Base-by-base conservation (phyloP, 257 asterid genomes). In the Catharanthus roseus region DNA sequence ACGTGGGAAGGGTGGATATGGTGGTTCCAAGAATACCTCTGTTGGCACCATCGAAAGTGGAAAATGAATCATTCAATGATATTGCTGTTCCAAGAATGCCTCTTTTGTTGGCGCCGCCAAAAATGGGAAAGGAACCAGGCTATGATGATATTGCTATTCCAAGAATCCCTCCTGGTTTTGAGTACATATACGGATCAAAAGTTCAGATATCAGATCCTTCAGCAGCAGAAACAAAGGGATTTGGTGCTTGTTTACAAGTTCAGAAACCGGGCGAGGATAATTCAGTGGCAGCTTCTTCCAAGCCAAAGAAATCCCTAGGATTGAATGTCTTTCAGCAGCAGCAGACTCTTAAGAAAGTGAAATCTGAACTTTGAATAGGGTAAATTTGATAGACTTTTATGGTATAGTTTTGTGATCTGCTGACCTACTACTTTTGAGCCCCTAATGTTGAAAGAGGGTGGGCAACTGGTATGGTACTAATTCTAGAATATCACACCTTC, bases 161-260 rank as follows among this genome's bases (percentile, higher is more conserved):
- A n/a, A n/a, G n/a, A n/a, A n/a, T n/a, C n/a, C 86, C 83, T 65
- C 85, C 82, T 31, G 85, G 88, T 62, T 79, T 74, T 31, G 81
- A 72, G 13, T 41, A 56, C 8, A 65, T 11, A 15, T 23, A n/a
- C 33, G 5, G 33, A 33, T 24, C 4, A 31, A 58, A 41, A 61
- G 58, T 28, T 53, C 53, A 36, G 38, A 21, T 6, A 91, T 65
- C 57, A 78, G 28, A 67, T 51, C 5, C 72, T 77, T 41, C 38
- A 28, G 2, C 65, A 12, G 69, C 47, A 42, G 47, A 9, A 21
- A 31, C 8, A 6, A 0, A 15, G 10, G 18, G 31, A 49, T 4
- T 29, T 12, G n/a, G 23, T 34, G 6, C 47, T 68, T 10, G 15
- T 42, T 6, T 41, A 12, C 57, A 70, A 26, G 36, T 34, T 72